A percentile compares a stretch with the other conserved stretches of the same genome.
Evolutionary conservation across 1,284 basidiomycete genomes (phyloP).

Genomic region (Meripilus lineatus): DNA sequence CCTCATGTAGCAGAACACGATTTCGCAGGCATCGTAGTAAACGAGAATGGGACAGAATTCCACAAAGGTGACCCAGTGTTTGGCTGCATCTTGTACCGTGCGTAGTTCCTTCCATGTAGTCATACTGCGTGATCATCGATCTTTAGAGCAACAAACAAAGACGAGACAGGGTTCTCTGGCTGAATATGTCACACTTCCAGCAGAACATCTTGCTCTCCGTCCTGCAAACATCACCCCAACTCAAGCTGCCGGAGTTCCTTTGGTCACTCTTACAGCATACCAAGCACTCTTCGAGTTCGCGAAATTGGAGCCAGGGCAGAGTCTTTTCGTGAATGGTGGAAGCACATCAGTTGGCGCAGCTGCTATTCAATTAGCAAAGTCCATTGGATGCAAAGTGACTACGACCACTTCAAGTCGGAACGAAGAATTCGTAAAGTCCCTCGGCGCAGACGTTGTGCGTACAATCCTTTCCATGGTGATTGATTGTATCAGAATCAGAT

Average conservation of each 20-base stretch:
- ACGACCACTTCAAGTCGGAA: constrained; percentile 54
- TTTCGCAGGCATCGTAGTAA: constrained; percentile 54
- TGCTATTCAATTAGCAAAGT: constrained; percentile 63
- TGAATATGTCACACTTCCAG: constrained; percentile 45
- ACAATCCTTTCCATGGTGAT: constrained; percentile 3
- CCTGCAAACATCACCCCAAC: constrained; percentile 44
- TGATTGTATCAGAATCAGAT: neutral
- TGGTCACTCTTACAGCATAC: constrained; percentile 54
- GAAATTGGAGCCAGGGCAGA: constrained; percentile 40
- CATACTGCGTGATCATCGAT: neutral
- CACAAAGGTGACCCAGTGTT: constrained; percentile 55
- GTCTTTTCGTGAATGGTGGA: constrained; percentile 63
- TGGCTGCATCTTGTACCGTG: constrained; percentile 42
- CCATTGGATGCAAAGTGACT: constrained; percentile 49
- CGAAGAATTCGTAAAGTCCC: constrained; percentile 33
- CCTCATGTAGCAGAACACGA: constrained; percentile 58
- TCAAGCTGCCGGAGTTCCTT: constrained; percentile 53
- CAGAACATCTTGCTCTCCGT: constrained; percentile 36
- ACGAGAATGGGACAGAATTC: constrained; percentile 47
- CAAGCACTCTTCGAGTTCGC: constrained; percentile 41
- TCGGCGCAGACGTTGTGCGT: constrained; percentile 40
- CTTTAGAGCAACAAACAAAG: constrained; percentile 15
- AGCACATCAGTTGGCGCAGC: constrained; percentile 57
- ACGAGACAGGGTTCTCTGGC: constrained; percentile 46
- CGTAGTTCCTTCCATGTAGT: neutral